Base-by-base conservation (phyloP, 176 grass and related monocot species). In the Eleusine indica region DNA sequence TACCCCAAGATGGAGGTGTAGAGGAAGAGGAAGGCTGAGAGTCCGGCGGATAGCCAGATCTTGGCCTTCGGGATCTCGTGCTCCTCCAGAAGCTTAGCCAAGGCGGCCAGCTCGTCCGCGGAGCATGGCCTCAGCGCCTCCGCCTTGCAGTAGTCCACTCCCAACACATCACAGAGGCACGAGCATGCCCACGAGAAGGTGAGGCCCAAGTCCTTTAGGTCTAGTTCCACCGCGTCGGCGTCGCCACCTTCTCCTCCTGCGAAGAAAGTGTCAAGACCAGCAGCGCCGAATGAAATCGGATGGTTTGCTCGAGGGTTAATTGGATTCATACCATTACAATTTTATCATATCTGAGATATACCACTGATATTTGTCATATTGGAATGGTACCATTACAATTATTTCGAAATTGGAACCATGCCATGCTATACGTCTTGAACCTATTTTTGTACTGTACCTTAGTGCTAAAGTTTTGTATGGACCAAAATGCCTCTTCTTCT, bases 1-100 rank as follows among this genome's bases (percentile, higher is more conserved):
- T 76, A 95, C 95, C 95, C 89, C 47, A 91, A 68, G 12, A 98
- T 93, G 9, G 91, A 93, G 43, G 85, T 87, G 83, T 98, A 98
- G 75, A 98, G 83, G 83, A 87, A 93, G 28, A 96, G 91, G 86
- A 95, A 98, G 1, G 89, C 83, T 22, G 68, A 94, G 62, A 96
- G 76, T 38, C 93, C 91, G 11, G 89, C 68, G 5, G 74, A 85
- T 49, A 96, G 82, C 89, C 91, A 94, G 75, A 91, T 92, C 74
- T 92, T 94, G 51, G 77, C 89, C 75, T 90, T 82, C 6, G 93
- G 91, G 21, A 95, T 94, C 22, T 87, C 62, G 1, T 91, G 84
- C 6, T 73, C 52, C 29, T 81, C 87, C 46, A 98, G 43, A 17
- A 98, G 74, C 52, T 11, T 29, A 10, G 83, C 70, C 12, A 98